Evolutionary conservation across 768 basidiomycete genomes (phyloP).

Genomic region (Amanita molliuscula): DNA sequence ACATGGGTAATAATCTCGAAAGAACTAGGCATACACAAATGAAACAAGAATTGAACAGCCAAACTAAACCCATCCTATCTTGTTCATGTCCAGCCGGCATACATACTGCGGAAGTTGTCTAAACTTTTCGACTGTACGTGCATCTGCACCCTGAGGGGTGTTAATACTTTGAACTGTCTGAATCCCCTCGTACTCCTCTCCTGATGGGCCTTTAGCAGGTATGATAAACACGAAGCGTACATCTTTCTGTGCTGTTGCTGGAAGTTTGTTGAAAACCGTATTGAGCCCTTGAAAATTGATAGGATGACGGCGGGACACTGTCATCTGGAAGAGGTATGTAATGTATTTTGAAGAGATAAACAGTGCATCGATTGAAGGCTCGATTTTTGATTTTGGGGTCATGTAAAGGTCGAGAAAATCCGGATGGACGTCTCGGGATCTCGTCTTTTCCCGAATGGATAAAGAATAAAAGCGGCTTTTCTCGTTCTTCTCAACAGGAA

Average conservation of each 20-base stretch:
- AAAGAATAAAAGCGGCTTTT: slow-evolving; percentile 4
- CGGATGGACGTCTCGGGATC: slow-evolving; percentile 2
- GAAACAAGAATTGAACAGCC: slow-evolving; percentile 2
- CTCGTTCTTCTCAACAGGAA: neutral
- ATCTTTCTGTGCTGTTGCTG: slow-evolving; percentile 4
- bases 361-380: slow-evolving; percentile 4
- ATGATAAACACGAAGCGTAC: slow-evolving; percentile 6
- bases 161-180: neutral
- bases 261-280: slow-evolving; percentile 1
- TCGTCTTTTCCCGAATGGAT: neutral
- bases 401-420: slow-evolving; percentile 3
- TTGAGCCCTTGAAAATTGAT: slow-evolving; percentile 5
- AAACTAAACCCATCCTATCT: slow-evolving; percentile 4
- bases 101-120: neutral
- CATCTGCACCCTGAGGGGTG: neutral
- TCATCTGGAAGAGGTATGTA: slow-evolving; percentile 11
- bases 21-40: neutral
- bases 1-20: neutral
- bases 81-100: neutral
- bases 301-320: slow-evolving; percentile 3
- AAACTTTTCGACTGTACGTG: neutral
- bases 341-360: slow-evolving; percentile 5
- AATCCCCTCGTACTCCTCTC: slow-evolving; percentile 1
- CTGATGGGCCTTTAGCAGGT: slow-evolving; percentile 2
- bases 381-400: slow-evolving; percentile 5